Conservation (phyloP, 352 stramenopile species). For the Phytophthora chlamydospora region DNA sequence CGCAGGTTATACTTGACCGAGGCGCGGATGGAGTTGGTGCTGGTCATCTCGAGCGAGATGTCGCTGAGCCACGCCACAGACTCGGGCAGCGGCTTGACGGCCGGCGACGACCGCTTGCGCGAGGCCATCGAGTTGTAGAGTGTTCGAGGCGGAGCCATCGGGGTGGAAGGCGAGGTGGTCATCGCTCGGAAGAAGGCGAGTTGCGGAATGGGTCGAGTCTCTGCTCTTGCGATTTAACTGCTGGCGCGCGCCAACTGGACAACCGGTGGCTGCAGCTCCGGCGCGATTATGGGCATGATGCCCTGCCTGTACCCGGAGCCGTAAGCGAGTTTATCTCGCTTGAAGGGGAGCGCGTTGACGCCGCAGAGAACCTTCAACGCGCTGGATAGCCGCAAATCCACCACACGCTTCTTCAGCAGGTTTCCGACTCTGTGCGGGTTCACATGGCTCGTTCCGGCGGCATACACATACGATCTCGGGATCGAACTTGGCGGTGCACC, state of each 20-base stretch:
- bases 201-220: conserved; percentile 33
- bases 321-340: conserved; percentile 27
- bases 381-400: conserved; percentile 37
- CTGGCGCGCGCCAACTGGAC: conserved; percentile 30
- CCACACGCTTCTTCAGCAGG: conserved; percentile 7
- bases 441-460: conserved; percentile 7
- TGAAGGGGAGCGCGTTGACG: conserved; percentile 20
- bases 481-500: not conserved
- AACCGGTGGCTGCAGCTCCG: conserved; percentile 27
- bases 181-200: conserved; percentile 22
- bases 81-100: conserved; percentile 37
- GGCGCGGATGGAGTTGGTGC: conserved; percentile 27
- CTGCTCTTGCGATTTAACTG: conserved; percentile 34
- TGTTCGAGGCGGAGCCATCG: conserved; percentile 3
- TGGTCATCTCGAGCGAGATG: conserved; percentile 41
- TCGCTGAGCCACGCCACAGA: conserved; percentile 46
- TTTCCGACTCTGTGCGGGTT: conserved; percentile 3
- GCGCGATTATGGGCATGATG: conserved; percentile 20
- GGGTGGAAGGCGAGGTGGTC: conserved; percentile 15
- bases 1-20: conserved; percentile 40
- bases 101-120: conserved; percentile 36
- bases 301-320: not conserved
- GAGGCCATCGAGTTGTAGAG: conserved; percentile 34
- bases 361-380: conserved; percentile 5
- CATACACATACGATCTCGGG: not conserved